Evolutionary conservation across 2,329 filamentous ascomycete species (phyloP), one percentile per base, ranked within the genome.

Genomic region (Ophiosphaerella narmari): DNA sequence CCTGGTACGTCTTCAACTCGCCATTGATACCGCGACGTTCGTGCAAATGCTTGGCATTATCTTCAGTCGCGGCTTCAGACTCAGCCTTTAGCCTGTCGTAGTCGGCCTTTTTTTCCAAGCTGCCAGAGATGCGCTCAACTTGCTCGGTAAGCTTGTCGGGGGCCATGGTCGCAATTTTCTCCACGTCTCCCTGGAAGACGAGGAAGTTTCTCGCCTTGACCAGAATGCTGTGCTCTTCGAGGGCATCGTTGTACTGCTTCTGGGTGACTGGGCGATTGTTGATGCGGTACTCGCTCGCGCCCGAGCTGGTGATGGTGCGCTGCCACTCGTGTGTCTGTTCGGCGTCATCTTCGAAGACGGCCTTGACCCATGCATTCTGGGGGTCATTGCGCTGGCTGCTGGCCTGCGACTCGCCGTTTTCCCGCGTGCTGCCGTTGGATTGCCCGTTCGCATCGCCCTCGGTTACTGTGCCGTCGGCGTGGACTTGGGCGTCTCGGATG

Each of bases 191-290:
- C 74, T 99, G 94, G 72, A 99, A 99, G 32, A 99, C 94, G 5
- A 99, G 83, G 72, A 99, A 99, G 71, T 99, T 99, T 59, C 94
- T 86, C 31, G 94, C 94, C 74, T 96, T 97, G 79, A 99, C 97
- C 53, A 99, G 78, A 60, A 99, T 99, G 66, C 97, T 97, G 73
- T 99, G 93, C 16, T 86, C 80, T 73, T 99, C 94, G 12, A 99
- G 82, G 2, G 90, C 87, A 50, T 93, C 88, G 71, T 97, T 97
- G 79, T 99, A 99, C 70, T 94, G 87, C 66, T 90, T 89, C 2
- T 92, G 91, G 2, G 86, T 90, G 40, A 99, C 94, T 33, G 88
- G 80, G 43, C 89, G 88, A 62, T 96, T 91, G 76, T 99, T 97
- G 80, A 99, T 96, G 54, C 93, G 88, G 74, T 97, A 99, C 75